Base-by-base conservation (phyloP, 1,284 basidiomycete genomes). In the Fomitopsis schrenkii region DNA sequence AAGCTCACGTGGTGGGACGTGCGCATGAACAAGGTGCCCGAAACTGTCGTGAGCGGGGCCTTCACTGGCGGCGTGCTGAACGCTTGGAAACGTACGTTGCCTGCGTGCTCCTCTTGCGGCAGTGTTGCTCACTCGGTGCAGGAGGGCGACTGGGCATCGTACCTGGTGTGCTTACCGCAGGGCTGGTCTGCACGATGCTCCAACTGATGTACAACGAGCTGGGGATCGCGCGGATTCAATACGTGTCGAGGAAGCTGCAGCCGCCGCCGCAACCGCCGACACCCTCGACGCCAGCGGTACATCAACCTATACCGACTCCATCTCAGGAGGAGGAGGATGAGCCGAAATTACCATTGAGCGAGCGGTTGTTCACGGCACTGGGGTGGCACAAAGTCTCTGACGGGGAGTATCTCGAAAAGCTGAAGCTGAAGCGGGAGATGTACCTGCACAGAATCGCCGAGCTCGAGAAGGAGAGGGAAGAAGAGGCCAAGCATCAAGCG, bases 151-250 rank as follows among this genome's bases (percentile, higher is more conserved):
- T 67, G 41, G 77, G 79, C 15, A 64, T 81, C 12, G 54, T 81
- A 52, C 78, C 88, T 0, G 88, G 87, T 17, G 77, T 83, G 35
- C 65, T 82, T 2, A 85, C 85, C 0, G 84, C 81, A 22, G 80
- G 80, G 15, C 64, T 83, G 2, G 70, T 80, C 28, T 88, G 87
- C 66, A 78, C 83, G 0, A 52, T 84, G 22, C 70, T 90, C 15
- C 91, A 93, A 67, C 76, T 83, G 62, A 76, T 77, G 17, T 85
- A 77, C 72, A 93, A 93, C 67, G 88, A 91, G 70, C 63, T 85
- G n/a, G 74, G 74, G 38, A 75, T 91, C 19, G 69, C 75, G 55
- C 79, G 89, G 60, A 74, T 91, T 60, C 80, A 79, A 70, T 84
- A 82, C 62, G 68, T 86, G 52, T 81, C 82, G 35, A 68, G 70